These are phyloP conservation scores for Trypethelium eluteriae DNA, from an alignment of 495 filamentous ascomycete genomes.

Conservation along the genomic window DNA sequence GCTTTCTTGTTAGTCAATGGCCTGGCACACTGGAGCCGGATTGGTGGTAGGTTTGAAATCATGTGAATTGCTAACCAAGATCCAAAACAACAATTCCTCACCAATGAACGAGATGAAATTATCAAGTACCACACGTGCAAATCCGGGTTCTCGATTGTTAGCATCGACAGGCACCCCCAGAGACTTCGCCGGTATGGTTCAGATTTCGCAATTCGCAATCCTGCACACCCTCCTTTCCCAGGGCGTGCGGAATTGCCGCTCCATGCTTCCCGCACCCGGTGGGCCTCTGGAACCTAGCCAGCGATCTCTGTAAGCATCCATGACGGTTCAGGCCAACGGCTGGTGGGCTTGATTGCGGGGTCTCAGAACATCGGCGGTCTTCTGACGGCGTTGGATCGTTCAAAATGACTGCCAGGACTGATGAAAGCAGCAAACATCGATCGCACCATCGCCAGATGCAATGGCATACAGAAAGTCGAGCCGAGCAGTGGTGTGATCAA, in stretches of 20 bases:
- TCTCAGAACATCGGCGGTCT: slow-evolving; percentile 2
- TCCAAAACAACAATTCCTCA: background rate
- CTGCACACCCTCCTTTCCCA: background rate
- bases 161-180: background rate
- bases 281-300: slow-evolving; percentile 6
- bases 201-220: background rate
- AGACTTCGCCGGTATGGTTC: background rate
- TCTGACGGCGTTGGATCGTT: background rate
- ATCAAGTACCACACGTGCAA: background rate
- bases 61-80: background rate
- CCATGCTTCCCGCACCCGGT: slow-evolving; percentile 8
- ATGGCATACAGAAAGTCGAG: background rate
- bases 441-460: too few relatives aligned
- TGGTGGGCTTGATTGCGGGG: background rate
- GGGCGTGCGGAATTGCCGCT: background rate
- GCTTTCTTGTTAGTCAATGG: background rate
- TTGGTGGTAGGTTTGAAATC: slow-evolving; percentile 2
- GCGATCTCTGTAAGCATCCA: slow-evolving; percentile 10
- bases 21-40: background rate
- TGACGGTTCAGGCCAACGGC: slow-evolving; percentile 1
- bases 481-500: slow-evolving; percentile 5
- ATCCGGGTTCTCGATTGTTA: background rate
- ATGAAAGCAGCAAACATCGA: too few relatives aligned
- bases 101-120: background rate
- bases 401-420: background rate